Base-by-base conservation (phyloP, 179 eudicot species). In the Nepenthes alata region DNA sequence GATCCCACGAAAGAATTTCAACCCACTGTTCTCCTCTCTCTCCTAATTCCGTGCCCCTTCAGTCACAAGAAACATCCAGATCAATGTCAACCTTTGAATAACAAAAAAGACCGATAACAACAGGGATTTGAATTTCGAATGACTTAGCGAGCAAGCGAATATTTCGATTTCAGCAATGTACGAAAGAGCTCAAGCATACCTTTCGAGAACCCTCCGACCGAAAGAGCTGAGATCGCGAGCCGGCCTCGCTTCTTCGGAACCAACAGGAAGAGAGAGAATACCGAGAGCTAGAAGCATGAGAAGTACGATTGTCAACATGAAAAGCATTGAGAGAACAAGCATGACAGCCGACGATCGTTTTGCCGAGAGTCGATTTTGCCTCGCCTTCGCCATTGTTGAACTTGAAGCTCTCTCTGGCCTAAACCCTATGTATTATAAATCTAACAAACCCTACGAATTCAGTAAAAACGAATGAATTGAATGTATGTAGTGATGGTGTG, bases 1-100 rank as follows among this genome's bases (percentile, higher is more conserved):
- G 97, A 77, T 91, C 95, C 97, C 96, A 91, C 0, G 96, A 88
- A 6, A 91, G 69, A 54, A 88, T 75, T 73, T 91, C 89, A 34
- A 87, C 83, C 97, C 97, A 91, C 73, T 86, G 94, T 49, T 88
- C 82, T 55, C 74, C 78, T 63, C 82, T 76, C 55, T 63, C 51
- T 51, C 81, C 95, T 62, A 82, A 37, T 9, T 68, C 81, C 49
- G 67, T 9, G 16, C 75, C 74, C 63, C 84, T 86, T 74, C 75
- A 75, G 54, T 67, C 61, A 58, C 25, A 37, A 55, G 12, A 25
- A 55, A 34, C 37, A 50, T 11, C 53, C 15, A 11, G 53, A 50
- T 14, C 57, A 58, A 35, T 57, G 38, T 34, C 25, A 10, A 47
- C 55, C 3, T 47, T 59, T 53, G 16, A 62, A 45, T 59, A 57